Percentiles rank a stretch among this genome's conserved stretches.
phyloP scores from a whole-genome alignment of 225 moss, liverwort and hornwort species.

The Antitrichia curtipendula region DNA sequence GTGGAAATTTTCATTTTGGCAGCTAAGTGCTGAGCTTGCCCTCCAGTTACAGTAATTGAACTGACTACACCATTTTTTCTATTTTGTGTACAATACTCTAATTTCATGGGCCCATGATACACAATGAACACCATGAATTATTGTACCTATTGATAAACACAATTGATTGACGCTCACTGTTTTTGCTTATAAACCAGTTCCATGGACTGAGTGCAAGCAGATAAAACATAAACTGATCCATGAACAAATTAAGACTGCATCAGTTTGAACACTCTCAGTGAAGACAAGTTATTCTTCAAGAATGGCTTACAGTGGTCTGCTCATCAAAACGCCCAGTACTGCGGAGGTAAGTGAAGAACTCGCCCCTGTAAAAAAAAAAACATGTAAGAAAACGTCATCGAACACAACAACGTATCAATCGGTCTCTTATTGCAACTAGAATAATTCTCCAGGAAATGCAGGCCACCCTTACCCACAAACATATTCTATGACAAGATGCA shows the following conservation, averaged over 20 bases:
- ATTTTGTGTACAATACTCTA: not conserved
- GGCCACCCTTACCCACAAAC: slow-evolving; percentile 64
- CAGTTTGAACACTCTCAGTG: not conserved
- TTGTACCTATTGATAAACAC: not conserved
- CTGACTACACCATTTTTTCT: not conserved
- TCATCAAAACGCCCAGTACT: slow-evolving; percentile 94
- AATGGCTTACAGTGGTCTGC: slow-evolving; percentile 50
- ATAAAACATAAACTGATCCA: not conserved
- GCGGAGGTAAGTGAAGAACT: slow-evolving; percentile 94
- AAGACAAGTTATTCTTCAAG: not conserved
- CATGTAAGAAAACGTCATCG: not conserved
- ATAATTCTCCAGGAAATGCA: not conserved
- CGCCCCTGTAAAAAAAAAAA: slow-evolving; percentile 34
- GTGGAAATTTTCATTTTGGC: not conserved
- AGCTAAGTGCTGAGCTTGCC: not conserved
- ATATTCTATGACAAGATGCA: slow-evolving; percentile 90
- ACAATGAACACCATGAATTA: too few relatives aligned
- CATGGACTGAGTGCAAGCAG: not conserved
- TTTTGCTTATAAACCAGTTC: not conserved
- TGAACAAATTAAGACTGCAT: not conserved
- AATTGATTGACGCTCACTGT: not conserved
- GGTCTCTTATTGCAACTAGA: not conserved
- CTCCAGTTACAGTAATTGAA: not conserved
- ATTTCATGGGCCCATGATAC: too few relatives aligned
- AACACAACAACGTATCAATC: not conserved